Conservation (phyloP, 805 yeast species). For the Wickerhamiella kurtzmanii region DNA sequence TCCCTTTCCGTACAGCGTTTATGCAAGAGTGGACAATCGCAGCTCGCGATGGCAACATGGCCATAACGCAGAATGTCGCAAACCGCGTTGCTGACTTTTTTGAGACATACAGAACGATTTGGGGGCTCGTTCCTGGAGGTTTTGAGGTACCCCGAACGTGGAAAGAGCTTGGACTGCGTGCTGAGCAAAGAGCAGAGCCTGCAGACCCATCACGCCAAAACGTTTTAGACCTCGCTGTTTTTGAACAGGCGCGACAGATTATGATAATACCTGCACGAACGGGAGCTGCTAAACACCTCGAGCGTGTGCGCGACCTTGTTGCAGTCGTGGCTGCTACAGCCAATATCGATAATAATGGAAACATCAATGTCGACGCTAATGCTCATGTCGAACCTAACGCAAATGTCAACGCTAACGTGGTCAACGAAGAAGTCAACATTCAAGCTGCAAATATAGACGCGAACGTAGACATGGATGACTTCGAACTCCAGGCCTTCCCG, state of each 20-base stretch:
- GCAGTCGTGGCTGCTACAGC: no score
- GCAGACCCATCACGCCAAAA: background rate
- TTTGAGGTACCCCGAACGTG: background rate
- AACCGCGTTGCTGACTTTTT: background rate
- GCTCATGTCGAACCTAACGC: no score
- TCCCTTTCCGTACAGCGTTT: background rate
- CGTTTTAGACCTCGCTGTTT: no score
- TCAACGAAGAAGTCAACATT: background rate
- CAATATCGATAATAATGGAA: no score
- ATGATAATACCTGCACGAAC: no score
- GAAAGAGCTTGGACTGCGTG: background rate
- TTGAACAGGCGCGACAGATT: no score
- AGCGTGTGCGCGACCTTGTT: no score
- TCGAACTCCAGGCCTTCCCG: background rate
- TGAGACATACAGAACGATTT: background rate
- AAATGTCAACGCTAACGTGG: background rate
- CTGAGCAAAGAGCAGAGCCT: background rate
- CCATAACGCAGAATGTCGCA: background rate
- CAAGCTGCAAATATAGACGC: background rate
- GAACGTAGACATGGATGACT: background rate
- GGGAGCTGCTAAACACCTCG: no score
- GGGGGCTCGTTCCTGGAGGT: background rate
- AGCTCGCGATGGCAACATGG: background rate
- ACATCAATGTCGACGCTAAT: no score
- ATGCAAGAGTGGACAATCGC: background rate